Evolutionary conservation across 2,329 filamentous ascomycete genomes (phyloP).

Genomic region (Balansia obtecta): DNA sequence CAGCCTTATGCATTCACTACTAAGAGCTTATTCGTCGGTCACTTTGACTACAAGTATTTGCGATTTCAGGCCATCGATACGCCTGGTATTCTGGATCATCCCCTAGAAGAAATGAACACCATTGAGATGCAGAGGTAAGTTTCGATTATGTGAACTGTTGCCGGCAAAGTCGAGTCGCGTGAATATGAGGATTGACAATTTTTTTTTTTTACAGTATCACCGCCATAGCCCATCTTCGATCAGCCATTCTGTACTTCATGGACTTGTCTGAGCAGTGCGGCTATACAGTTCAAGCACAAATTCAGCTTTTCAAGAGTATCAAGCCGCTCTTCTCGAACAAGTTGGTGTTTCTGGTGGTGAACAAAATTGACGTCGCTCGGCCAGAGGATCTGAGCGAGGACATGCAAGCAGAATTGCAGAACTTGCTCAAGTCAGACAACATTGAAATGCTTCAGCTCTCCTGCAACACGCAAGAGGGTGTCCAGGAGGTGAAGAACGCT

Average conservation of each 20-base stretch:
- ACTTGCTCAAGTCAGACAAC: conserved; percentile 72
- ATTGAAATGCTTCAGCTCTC: conserved; percentile 89
- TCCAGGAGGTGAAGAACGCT: conserved; percentile 89
- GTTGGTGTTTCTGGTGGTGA: conserved; percentile 89
- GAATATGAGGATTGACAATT: no score
- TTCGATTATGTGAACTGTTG: neutral
- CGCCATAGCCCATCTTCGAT: conserved; percentile 90
- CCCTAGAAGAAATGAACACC: conserved; percentile 98
- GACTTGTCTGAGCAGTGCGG: conserved; percentile 94
- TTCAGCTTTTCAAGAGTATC: conserved; percentile 90
- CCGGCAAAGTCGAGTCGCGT: no score
- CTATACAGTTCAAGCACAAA: conserved; percentile 85
- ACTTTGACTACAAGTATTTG: conserved; percentile 80
- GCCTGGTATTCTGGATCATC: conserved; percentile 94
- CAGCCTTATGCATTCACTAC: conserved; percentile 98
- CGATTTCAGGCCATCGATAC: conserved; percentile 76
- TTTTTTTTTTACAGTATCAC: conserved; percentile 56
- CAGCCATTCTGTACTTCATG: conserved; percentile 96
- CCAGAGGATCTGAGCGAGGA: conserved; percentile 78
- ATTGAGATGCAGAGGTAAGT: conserved; percentile 78
- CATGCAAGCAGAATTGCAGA: conserved; percentile 64
- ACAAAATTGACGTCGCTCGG: conserved; percentile 90
- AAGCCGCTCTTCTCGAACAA: conserved; percentile 97
- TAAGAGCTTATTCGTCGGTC: conserved; percentile 91
- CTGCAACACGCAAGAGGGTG: conserved; percentile 87